Percentiles rank a stretch among this genome's conserved stretches.
Evolutionary conservation across 2,329 filamentous ascomycete species (phyloP).

Genomic region (Epichloe uncinata): DNA sequence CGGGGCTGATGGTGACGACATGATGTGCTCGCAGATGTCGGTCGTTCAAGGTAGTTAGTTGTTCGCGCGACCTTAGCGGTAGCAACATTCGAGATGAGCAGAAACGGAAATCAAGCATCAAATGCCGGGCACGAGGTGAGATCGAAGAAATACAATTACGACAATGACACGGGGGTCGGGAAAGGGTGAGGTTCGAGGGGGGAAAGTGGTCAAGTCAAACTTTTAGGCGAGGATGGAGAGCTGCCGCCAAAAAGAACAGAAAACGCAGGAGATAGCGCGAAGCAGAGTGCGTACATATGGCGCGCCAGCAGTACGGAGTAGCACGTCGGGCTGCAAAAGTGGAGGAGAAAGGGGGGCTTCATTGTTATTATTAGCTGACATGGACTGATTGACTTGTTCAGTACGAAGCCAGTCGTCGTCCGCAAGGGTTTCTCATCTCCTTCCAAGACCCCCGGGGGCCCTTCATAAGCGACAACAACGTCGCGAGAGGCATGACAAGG

Average conservation of each 20-base stretch:
- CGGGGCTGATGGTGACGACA: conserved; percentile 47
- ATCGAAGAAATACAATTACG: background rate
- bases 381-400: background rate
- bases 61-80: background rate
- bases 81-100: background rate
- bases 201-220: background rate
- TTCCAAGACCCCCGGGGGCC: too few species aligned
- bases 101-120: background rate
- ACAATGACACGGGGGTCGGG: background rate
- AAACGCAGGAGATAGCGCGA: too few species aligned
- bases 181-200: background rate
- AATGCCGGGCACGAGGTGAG: background rate
- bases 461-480: too few species aligned
- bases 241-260: background rate
- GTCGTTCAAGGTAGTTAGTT: background rate
- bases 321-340: background rate
- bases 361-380: too few species aligned
- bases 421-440: too few species aligned
- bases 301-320: too few species aligned
- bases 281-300: too few species aligned
- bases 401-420: too few species aligned
- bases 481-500: too few species aligned
- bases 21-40: conserved; percentile 16
- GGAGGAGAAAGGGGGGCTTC: background rate
- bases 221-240: background rate